Conservation (phyloP, 495 filamentous ascomycete species). For the Penicillium samsonianum region DNA sequence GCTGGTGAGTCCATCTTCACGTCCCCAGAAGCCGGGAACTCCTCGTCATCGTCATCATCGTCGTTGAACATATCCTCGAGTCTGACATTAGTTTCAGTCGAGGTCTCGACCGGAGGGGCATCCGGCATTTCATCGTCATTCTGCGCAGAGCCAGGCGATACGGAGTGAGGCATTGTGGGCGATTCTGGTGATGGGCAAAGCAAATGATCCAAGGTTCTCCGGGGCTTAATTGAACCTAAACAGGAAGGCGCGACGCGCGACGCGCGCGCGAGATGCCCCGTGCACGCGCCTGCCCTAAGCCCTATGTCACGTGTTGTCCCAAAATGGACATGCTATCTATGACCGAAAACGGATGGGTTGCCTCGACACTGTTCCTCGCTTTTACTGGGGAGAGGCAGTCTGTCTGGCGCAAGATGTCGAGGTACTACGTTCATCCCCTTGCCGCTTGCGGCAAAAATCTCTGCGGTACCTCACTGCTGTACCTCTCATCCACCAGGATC, state of each 20-base stretch:
- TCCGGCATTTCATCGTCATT: conserved; percentile 46
- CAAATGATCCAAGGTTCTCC: not conserved
- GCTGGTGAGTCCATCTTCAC: conserved; percentile 46
- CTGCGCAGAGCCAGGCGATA: conserved; percentile 39
- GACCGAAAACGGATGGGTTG: conserved; percentile 16
- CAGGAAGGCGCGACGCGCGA: conserved; percentile 20
- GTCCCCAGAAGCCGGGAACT: conserved; percentile 64
- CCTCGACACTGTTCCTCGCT: not conserved
- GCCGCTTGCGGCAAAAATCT: conserved; percentile 19
- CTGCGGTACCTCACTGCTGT: conserved; percentile 17
- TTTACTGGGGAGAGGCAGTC: not conserved
- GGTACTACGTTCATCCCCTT: not conserved
- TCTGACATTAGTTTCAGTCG: conserved; percentile 52
- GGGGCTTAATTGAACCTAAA: conserved; percentile 20
- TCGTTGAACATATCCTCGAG: conserved; percentile 81
- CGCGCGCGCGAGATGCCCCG: conserved; percentile 23
- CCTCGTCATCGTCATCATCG: conserved; percentile 76
- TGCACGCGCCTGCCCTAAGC: conserved; percentile 23
- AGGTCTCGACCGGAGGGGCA: conserved; percentile 30
- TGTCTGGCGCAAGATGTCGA: not conserved
- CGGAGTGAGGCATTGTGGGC: conserved; percentile 54
- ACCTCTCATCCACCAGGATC: conserved; percentile 12
- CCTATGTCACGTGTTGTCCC: conserved; percentile 21
- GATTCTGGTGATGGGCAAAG: conserved; percentile 2
- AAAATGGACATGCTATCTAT: conserved; percentile 11